phyloP scores from a whole-genome alignment of 139 green algal species.

The Coelastrella sp. region DNA sequence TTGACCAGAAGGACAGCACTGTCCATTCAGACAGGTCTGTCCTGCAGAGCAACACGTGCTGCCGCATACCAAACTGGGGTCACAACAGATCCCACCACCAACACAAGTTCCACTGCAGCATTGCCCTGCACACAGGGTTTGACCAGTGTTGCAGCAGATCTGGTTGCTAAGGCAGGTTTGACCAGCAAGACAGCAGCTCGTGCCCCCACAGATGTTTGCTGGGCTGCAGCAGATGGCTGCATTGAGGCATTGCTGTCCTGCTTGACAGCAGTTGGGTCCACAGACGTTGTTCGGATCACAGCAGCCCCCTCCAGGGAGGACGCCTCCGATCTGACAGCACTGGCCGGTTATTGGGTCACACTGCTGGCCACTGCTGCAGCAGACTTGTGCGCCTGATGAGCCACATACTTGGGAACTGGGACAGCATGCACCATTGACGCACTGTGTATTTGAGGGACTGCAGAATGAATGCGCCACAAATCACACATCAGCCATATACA shows the following conservation, averaged over 20 bases:
- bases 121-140: not conserved
- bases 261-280: conserved; percentile 34
- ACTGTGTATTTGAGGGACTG: conserved; percentile 15
- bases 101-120: conserved; percentile 23
- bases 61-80: conserved; percentile 1
- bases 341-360: conserved; percentile 35
- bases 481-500: not conserved
- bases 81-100: not conserved
- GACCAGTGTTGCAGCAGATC: conserved; percentile 13
- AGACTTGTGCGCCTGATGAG: not conserved
- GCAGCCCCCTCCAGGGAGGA: conserved; percentile 31
- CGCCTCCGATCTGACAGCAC: conserved; percentile 30
- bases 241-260: conserved; percentile 18
- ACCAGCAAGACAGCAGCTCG: conserved; percentile 14
- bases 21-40: not conserved
- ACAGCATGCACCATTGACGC: conserved; percentile 33
- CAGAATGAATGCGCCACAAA: not conserved
- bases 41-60: conserved; percentile 17
- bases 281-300: conserved; percentile 23
- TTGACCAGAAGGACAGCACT: not conserved
- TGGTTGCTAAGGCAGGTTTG: not conserved
- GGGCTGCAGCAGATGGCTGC: conserved; percentile 2
- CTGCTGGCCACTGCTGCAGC: conserved; percentile 12
- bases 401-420: conserved; percentile 6
- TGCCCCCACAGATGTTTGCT: conserved; percentile 9